Base-by-base conservation (phyloP, 257 asterid genomes). In the Przewalskia tangutica region DNA sequence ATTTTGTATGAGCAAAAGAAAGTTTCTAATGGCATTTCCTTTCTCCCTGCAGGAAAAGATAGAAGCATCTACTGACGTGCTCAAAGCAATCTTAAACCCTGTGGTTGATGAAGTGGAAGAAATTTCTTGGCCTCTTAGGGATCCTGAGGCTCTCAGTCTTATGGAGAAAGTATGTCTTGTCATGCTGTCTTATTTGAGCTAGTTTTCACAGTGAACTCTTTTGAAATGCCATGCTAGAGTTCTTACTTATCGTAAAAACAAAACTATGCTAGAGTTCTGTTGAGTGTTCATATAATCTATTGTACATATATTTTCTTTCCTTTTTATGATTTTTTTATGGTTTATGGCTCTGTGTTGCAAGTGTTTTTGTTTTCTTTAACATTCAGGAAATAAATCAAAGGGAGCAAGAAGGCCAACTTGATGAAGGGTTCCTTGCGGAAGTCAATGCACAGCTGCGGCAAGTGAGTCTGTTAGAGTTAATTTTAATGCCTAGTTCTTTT, bases 321-420 rank as follows among this genome's bases (percentile, higher is more conserved):
- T 46, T 18, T 60, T 18, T 3, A 4, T 20, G 42, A 40, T 11
- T 65, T 14, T 50, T 38, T 32, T 65, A 32, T 66, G 5, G 23
- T 66, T 81, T 46, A 51, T 50, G 5, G 20, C 64, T 59, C 17
- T 56, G 56, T 46, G 53, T 83, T 55, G 50, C 34, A 13, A 51
- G 18, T 67, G 79, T 73, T 32, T 65, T 86, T 13, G 66, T 60
- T 85, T 83, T 81, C 81, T 81, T 51, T 75, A 82, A 79, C 75
- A 84, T 86, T 85, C 56, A 93, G 98, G 98, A 92, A 88, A 62
- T 92, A 75, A 88, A 91, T 81, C 96, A 90, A 92, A 88, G 97
- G 81, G 99, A 95, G 90, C 95, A 91, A 86, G 99, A 95, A 87
- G 99, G 99, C 80, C 91, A 90, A 38, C 95, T 95, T 81, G 99